phyloP scores from a whole-genome alignment of 2,329 filamentous ascomycete species.

The Penicillium italicum region DNA sequence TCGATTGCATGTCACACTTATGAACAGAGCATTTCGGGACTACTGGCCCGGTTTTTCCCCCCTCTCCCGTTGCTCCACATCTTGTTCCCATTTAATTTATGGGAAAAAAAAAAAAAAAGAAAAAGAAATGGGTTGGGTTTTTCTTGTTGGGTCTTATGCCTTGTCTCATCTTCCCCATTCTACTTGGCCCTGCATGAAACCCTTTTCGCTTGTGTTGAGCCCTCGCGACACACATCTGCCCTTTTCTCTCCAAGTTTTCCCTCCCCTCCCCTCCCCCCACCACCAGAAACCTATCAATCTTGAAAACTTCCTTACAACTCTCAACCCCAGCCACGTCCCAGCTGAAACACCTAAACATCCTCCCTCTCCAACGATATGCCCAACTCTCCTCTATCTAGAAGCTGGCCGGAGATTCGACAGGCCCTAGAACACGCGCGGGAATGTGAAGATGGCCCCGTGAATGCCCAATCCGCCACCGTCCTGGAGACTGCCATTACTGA shows the following conservation, averaged over 20 bases:
- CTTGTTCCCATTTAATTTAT: slow-evolving; percentile 20
- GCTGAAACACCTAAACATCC: background rate
- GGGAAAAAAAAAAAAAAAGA: slow-evolving; percentile 21
- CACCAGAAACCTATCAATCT: background rate
- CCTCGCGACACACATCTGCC: background rate
- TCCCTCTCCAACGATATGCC: slow-evolving; percentile 25
- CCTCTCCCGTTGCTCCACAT: slow-evolving; percentile 22
- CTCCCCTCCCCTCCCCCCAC: background rate
- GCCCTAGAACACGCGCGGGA: slow-evolving; percentile 75
- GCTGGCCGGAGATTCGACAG: slow-evolving; percentile 53
- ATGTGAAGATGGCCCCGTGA: slow-evolving; percentile 61
- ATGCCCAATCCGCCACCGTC: slow-evolving; percentile 60
- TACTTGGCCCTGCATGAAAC: background rate
- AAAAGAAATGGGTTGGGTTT: slow-evolving; percentile 17
- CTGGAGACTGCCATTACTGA: slow-evolving; percentile 62
- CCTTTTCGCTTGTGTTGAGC: background rate
- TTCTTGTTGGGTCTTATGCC: slow-evolving; percentile 19
- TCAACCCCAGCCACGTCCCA: background rate
- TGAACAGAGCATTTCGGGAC: slow-evolving; percentile 16
- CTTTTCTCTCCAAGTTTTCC: background rate
- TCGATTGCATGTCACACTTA: slow-evolving; percentile 14
- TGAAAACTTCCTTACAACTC: background rate
- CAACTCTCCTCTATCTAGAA: slow-evolving; percentile 24
- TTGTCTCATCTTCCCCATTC: slow-evolving; percentile 7
- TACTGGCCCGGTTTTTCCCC: slow-evolving; percentile 13